A percentile compares a stretch with the other conserved stretches of the same genome.
phyloP scores from a whole-genome alignment of 768 basidiomycete species.

The Lentinula edodes region DNA sequence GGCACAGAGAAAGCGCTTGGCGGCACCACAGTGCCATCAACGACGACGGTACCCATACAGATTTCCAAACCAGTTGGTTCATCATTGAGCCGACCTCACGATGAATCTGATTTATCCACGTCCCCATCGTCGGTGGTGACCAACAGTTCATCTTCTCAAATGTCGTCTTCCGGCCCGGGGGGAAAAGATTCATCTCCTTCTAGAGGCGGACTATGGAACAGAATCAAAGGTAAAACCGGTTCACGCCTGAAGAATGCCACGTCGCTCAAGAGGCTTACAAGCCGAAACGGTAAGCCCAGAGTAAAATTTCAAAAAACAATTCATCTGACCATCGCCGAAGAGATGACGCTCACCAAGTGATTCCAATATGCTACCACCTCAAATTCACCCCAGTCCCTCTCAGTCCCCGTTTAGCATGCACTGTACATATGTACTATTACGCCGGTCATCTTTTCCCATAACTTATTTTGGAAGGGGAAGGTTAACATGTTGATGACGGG shows the following conservation, averaged over 20 bases:
- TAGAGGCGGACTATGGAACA: slow-evolving; percentile 29
- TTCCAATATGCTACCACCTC: neutral
- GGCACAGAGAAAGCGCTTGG: neutral
- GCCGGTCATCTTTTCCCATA: neutral
- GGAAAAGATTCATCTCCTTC: slow-evolving; percentile 9
- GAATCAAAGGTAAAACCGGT: slow-evolving; percentile 16
- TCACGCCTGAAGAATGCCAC: slow-evolving; percentile 3
- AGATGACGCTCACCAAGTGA: neutral
- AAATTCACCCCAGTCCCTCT: too few species aligned
- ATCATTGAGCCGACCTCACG: neutral
- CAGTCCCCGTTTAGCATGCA: neutral
- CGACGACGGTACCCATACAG: neutral
- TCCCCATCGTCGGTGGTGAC: slow-evolving; percentile 11
- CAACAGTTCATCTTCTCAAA: neutral
- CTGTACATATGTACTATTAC: neutral
- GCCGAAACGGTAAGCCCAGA: neutral
- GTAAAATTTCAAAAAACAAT: neutral
- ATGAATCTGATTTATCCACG: slow-evolving; percentile 14
- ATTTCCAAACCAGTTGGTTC: neutral
- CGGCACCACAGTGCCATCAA: neutral
- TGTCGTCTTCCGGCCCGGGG: neutral
- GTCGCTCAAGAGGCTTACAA: neutral
- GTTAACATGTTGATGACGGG: neutral
- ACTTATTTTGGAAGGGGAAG: neutral
- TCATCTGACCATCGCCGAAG: neutral